These are phyloP conservation scores for Parietichytrium sp. DNA, from an alignment of 108 stramenopile genomes.

Conservation along the genomic window DNA sequence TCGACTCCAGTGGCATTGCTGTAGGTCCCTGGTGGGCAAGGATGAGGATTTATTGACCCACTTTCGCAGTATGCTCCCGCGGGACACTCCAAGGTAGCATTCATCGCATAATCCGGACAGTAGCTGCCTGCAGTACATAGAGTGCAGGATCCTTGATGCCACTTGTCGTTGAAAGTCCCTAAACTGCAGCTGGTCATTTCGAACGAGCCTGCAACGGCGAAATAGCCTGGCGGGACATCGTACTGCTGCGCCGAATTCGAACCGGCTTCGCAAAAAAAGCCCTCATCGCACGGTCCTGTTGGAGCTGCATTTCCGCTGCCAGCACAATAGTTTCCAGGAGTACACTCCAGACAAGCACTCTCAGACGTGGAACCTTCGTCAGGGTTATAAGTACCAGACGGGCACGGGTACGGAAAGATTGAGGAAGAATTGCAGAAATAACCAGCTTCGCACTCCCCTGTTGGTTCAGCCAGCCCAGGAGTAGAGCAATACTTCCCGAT, in stretches of 20 bases:
- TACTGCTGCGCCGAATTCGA: conserved; percentile 32
- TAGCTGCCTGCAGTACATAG: conserved; percentile 31
- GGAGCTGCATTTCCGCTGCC: conserved; percentile 10
- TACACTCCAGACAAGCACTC: conserved; percentile 29
- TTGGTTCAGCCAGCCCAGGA: conserved; percentile 40
- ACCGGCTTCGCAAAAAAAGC: conserved; percentile 61
- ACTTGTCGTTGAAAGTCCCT: conserved; percentile 14
- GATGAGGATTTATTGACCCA: conserved; percentile 34
- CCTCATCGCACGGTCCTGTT: conserved; percentile 48
- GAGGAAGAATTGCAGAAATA: conserved; percentile 47
- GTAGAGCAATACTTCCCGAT: conserved; percentile 58
- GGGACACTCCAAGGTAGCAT: conserved; percentile 26
- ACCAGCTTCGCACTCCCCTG: conserved; percentile 50
- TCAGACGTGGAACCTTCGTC: neutral
- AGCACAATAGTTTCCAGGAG: conserved; percentile 13
- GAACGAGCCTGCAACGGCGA: neutral
- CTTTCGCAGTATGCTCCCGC: conserved; percentile 26
- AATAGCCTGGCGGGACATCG: neutral
- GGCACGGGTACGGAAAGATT: conserved; percentile 47
- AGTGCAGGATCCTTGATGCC: neutral
- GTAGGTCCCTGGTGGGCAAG: conserved; percentile 46
- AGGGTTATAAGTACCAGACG: conserved; percentile 46
- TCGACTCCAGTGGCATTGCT: conserved; percentile 12
- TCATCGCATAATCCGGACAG: neutral
- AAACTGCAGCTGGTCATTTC: neutral